Base-by-base conservation (phyloP, 1,284 basidiomycete genomes). In the Fomitopsis betulina region DNA sequence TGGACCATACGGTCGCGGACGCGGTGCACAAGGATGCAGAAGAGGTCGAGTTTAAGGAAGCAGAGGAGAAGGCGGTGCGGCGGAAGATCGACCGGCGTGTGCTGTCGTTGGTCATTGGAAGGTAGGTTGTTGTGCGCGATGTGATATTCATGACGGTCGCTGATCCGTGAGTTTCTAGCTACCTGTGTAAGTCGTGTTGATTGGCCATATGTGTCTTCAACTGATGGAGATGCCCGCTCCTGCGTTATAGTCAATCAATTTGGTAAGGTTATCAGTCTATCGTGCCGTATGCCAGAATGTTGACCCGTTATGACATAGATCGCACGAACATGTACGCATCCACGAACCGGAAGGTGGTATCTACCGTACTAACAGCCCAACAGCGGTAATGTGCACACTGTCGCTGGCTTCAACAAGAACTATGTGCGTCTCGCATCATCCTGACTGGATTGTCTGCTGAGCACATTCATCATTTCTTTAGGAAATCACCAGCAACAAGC, bases 361-460 rank as follows among this genome's bases (percentile, higher is more conserved):
- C 30, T 9, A 3, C 27, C 7, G 10, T 17, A 19, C 9, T 42
- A 61, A 32, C 42, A 23, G 5, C 15, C 15, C 42, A 10, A 2
- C 61, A 82, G 81, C 52, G 82, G 80, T 56, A 84, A 84, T 62
- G 81, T 78, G 0, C 82, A 83, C 66, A 76, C 81, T 10, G 70
- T 83, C 45, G 49, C 70, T 2, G 75, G 71, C 0, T 84, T 84
- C 69, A 83, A 84, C 62, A 65, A 77, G n/a, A 79, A 81, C 62
- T 84, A 72, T 64, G 80, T 82, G 56, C 50, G 75, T 69, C 4
- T 38, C 39, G 43, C 12, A 40, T 43, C 17, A 38, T 19, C 54
- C 51, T 37, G 13, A 27, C 5, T 27, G 5, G 5, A n/a, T 21
- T 3, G 13, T 1, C 12, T 23, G 9, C 17, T 27, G 15, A 21